Conservation (phyloP, 306 rosid genomes). For the Cucurbita ficifolia region DNA sequence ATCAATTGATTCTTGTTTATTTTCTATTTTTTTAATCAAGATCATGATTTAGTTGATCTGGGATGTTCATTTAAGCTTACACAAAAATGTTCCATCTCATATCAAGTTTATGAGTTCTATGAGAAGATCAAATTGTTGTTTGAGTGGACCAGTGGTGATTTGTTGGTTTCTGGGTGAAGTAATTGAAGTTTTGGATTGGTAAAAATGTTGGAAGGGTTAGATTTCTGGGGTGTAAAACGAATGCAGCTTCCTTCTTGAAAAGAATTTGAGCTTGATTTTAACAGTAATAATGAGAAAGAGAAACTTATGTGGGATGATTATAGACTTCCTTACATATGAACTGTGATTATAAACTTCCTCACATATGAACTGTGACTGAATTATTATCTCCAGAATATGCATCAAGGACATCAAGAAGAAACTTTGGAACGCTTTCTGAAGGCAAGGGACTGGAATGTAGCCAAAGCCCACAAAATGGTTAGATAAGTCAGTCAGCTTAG, state of each 20-base stretch:
- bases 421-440: conserved; percentile 62
- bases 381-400: conserved; percentile 54
- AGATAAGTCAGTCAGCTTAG: conserved; percentile 13
- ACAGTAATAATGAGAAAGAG: background rate
- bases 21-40: background rate
- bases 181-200: background rate
- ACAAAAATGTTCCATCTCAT: background rate
- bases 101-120: background rate
- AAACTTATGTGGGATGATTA: background rate
- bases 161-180: background rate
- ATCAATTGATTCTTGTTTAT: background rate
- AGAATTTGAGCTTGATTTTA: background rate
- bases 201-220: background rate
- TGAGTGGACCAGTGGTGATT: background rate
- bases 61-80: background rate
- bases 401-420: conserved; percentile 60
- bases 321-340: background rate
- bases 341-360: background rate
- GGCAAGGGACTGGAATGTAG: conserved; percentile 76
- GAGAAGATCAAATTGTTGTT: background rate
- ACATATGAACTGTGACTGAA: background rate
- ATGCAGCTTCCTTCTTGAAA: background rate
- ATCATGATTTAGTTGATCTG: background rate
- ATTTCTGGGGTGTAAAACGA: background rate
- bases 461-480: conserved; percentile 90